Conservation (phyloP, 78 protist genomes). For the Cavenderia fasciculata region DNA sequence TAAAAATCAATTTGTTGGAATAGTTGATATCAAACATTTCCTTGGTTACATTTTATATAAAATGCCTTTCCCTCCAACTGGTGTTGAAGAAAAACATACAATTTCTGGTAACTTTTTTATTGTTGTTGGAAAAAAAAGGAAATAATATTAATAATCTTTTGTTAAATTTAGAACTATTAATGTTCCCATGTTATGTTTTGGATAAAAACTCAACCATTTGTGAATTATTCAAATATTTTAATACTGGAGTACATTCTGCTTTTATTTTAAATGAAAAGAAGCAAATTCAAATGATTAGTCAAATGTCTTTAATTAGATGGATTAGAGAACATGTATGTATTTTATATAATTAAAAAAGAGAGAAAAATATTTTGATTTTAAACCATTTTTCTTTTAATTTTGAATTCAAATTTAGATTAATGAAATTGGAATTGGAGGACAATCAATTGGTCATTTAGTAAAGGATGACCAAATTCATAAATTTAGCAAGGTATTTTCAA, state of each 20-base stretch:
- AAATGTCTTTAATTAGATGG: conserved; percentile 36
- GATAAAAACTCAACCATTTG: conserved; percentile 28
- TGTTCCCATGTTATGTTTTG: conserved; percentile 26
- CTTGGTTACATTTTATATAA: conserved; percentile 48
- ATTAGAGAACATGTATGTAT: conserved; percentile 20
- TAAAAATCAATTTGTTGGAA: conserved; percentile 29
- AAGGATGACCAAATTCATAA: conserved; percentile 9
- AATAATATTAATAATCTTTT: too few species aligned
- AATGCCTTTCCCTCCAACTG: conserved; percentile 62
- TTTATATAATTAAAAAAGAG: neutral
- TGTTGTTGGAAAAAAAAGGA: too few species aligned
- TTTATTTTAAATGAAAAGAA: conserved; percentile 61
- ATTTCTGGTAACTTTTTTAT: neutral
- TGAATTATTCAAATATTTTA: conserved; percentile 47
- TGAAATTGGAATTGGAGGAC: conserved; percentile 12
- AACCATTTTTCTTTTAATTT: neutral
- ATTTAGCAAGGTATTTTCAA: conserved; percentile 48
- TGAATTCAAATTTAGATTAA: neutral
- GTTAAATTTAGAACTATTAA: neutral
- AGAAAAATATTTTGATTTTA: too few species aligned
- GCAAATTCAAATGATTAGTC: conserved; percentile 58
- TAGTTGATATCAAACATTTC: conserved; percentile 50
- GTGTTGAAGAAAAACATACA: neutral
- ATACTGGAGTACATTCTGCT: conserved; percentile 69
- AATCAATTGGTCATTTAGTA: neutral